These are phyloP conservation scores for Saturnispora silvae DNA, from an alignment of 805 yeast genomes.

Conservation along the genomic window DNA sequence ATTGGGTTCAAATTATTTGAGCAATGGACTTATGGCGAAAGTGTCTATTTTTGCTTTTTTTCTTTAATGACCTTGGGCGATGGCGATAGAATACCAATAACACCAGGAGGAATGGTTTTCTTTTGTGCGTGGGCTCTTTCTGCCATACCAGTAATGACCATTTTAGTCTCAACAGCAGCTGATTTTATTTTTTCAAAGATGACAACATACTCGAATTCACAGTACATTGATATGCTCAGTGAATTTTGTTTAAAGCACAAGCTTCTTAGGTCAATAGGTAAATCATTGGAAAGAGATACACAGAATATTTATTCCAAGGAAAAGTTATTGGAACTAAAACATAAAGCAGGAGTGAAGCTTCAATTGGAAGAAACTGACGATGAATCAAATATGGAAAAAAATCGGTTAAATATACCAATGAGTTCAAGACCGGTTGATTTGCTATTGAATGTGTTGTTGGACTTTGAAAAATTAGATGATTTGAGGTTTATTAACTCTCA, in stretches of 20 bases:
- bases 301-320: constrained; percentile 1
- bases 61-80: constrained; percentile 78
- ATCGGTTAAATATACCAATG: constrained; percentile 10
- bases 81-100: constrained; percentile 60
- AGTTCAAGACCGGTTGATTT: constrained; percentile 15
- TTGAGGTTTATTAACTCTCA: constrained; percentile 15
- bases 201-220: constrained; percentile 13
- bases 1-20: constrained; percentile 49
- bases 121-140: constrained; percentile 72
- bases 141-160: constrained; percentile 84
- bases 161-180: constrained; percentile 60
- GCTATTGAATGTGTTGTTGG: constrained; percentile 15
- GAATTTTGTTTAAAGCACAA: constrained; percentile 9
- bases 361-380: no score
- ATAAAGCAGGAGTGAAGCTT: constrained; percentile 7
- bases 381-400: neutral
- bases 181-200: constrained; percentile 38
- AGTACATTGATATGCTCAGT: constrained; percentile 11
- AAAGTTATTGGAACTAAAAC: constrained; percentile 6
- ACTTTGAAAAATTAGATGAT: constrained; percentile 11
- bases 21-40: constrained; percentile 60
- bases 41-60: constrained; percentile 66
- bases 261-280: constrained; percentile 6
- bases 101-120: constrained; percentile 58
- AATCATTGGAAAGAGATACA: constrained; percentile 2